Base-by-base conservation (phyloP, 192 early-diverging fungal genomes). In the Polychytrium aggregatum region DNA sequence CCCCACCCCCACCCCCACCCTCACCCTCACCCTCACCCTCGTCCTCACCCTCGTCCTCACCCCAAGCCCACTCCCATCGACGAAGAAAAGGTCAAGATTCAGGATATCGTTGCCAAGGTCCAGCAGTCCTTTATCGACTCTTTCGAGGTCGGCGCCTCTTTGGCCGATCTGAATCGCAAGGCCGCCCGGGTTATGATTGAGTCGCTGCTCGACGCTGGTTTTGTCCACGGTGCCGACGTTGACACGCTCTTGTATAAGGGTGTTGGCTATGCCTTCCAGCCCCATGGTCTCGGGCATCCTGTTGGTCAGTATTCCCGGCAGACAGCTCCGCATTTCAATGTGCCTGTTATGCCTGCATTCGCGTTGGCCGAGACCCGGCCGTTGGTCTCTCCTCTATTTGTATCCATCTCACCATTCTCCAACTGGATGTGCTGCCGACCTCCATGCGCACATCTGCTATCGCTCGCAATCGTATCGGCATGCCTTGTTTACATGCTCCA, bases 221-320 rank as follows among this genome's bases (percentile, higher is more conserved):
- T 41, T 42, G 0, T 37, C 46, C 2, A 31, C 25, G 48, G 56
- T 53, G 11, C 37, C 41, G 27, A 50, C 52, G 9, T 58, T 24
- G 48, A 67, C 37, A 67, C 73, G 2, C 48, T 75, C 13, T 17
- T 62, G n/a, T 53, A 73, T 27, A 51, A 70, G 30, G 85, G 85
- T 28, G 78, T 84, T 11, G 63, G 71, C 26, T 78, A 71, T 1
- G 70, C 81, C 47, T 90, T 92, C 56, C 86, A 83, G 76, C 92
- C 92, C 6, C 92, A 96, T 38, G 92, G 92, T 10, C 70, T 88
- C 25, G 88, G 88, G 10, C 91, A 95, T 38, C 67, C 65, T 1
- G 60, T 75, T 33, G 67, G 57, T 58, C 21, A 53, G 51, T 33
- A n/a, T 11, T 42, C 18, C 18, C 41, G 18, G 9, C 41, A 16